These are phyloP conservation scores for Poa annua DNA, from an alignment of 176 grass and related monocot genomes.

Conservation along the genomic window DNA sequence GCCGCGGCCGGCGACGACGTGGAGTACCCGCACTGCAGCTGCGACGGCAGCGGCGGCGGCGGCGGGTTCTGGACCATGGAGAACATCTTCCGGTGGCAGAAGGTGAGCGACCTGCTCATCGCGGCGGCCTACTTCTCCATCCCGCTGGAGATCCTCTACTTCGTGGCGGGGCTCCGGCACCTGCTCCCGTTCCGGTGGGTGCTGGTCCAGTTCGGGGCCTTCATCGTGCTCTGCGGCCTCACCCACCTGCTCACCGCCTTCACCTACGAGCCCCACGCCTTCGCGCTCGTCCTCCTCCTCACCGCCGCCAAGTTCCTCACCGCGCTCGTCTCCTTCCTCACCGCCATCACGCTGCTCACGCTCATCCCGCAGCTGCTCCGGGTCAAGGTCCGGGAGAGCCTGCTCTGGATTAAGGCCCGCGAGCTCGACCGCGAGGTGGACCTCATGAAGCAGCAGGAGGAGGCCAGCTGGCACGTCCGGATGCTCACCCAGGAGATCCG, in stretches of 20 bases:
- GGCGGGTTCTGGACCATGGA: constrained; percentile 30
- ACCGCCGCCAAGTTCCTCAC: constrained; percentile 96
- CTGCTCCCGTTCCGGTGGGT: constrained; percentile 96
- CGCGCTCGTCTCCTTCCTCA: constrained; percentile 89
- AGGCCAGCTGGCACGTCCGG: constrained; percentile 88
- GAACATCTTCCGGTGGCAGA: constrained; percentile 82
- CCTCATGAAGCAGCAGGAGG: constrained; percentile 84
- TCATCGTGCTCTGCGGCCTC: constrained; percentile 96
- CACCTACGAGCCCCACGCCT: constrained; percentile 90
- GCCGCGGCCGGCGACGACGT: background rate
- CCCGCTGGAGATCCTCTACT: constrained; percentile 90
- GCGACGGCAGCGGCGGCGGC: constrained; percentile 25
- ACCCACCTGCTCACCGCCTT: constrained; percentile 90
- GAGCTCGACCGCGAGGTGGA: constrained; percentile 89
- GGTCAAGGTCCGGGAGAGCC: constrained; percentile 91
- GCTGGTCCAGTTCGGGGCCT: constrained; percentile 84
- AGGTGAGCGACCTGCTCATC: constrained; percentile 95
- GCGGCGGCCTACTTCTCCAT: constrained; percentile 90
- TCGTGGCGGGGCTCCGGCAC: constrained; percentile 72
- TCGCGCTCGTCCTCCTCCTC: constrained; percentile 73
- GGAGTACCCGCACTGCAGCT: constrained; percentile 21
- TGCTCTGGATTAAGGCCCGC: constrained; percentile 76
- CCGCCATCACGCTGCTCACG: constrained; percentile 89
- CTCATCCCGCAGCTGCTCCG: constrained; percentile 95
- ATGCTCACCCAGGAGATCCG: constrained; percentile 98